These are phyloP conservation scores for Penicillium nucicola DNA, from an alignment of 495 filamentous ascomycete species.

Conservation along the genomic window DNA sequence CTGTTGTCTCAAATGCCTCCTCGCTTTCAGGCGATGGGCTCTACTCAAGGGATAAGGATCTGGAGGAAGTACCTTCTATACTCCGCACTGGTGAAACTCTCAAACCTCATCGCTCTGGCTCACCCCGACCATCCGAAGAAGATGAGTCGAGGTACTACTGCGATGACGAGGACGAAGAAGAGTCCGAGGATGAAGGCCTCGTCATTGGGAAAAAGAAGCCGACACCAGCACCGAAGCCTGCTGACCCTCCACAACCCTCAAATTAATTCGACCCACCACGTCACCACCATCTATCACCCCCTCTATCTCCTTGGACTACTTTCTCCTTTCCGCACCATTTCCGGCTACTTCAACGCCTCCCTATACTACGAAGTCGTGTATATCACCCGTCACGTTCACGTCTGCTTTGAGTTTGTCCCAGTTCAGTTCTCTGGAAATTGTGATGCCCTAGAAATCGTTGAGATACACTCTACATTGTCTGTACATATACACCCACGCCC, in stretches of 20 bases:
- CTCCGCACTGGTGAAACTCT: constrained; percentile 47
- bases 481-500: constrained; percentile 24
- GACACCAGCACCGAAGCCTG: constrained; percentile 19
- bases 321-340: neutral
- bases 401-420: constrained; percentile 5
- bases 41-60: constrained; percentile 23
- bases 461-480: constrained; percentile 26
- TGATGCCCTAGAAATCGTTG: constrained; percentile 21
- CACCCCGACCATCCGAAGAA: constrained; percentile 30
- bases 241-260: constrained; percentile 3
- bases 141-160: constrained; percentile 44
- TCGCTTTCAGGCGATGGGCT: constrained; percentile 60
- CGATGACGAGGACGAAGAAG: constrained; percentile 44
- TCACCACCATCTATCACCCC: neutral
- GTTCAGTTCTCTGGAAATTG: constrained; percentile 11
- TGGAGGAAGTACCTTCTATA: constrained; percentile 40
- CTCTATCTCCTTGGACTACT: neutral
- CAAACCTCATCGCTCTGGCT: constrained; percentile 27
- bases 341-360: constrained; percentile 12
- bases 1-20: constrained; percentile 74
- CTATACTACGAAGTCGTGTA: constrained; percentile 19
- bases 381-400: constrained; percentile 12
- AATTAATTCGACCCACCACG: neutral
- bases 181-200: constrained; percentile 51
- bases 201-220: constrained; percentile 42